Evolutionary conservation across 345 rosid genomes (phyloP), one percentile per base, ranked within the genome.

Genomic region (Eucalyptus shirleyi): DNA sequence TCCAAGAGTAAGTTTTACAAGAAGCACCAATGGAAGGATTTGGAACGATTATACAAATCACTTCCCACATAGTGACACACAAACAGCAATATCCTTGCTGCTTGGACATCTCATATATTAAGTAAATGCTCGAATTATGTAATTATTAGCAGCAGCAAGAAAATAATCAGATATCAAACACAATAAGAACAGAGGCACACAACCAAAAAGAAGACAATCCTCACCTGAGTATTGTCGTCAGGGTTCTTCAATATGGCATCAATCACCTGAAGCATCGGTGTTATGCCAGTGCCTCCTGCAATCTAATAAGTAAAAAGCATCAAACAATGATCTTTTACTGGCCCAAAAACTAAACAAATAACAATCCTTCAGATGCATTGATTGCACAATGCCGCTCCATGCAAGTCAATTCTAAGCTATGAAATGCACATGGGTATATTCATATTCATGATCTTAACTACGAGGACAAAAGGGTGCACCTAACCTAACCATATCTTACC

Each of bases 261-360:
- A 67, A 97, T 96, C 56, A 96, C 96, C 92, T 97, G 99, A 92
- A 97, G 97, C 99, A 97, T 97, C 88, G 99, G 99, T 69, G 99
- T 96, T 90, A 97, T 97, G 89, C 99, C 99, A 65, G 96, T 92
- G 88, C 99, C 99, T 90, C 99, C 99, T 34, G 99, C 98, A 92
- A 97, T 95, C 99, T 96, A 92, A 89, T 77, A 28, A 45, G 45
- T 30, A 44, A 40, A 26, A 14, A 88, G 8, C 47, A 77, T 77
- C 26, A 65, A 4, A 7, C 23, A 26, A 40, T 3, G 83, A 77
- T 77, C 83, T 37, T 21, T 77, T 77, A 21, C 83, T 37, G 12
- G 47, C 83, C 83, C 83, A 37, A 77, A 37, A 77, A 77, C 83
- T 21, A 77, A 21, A 21, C 12, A 77, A 77, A 77, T 37, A 11